These are phyloP conservation scores for Albugo candida DNA, from an alignment of 352 stramenopile genomes.

Conservation along the genomic window DNA sequence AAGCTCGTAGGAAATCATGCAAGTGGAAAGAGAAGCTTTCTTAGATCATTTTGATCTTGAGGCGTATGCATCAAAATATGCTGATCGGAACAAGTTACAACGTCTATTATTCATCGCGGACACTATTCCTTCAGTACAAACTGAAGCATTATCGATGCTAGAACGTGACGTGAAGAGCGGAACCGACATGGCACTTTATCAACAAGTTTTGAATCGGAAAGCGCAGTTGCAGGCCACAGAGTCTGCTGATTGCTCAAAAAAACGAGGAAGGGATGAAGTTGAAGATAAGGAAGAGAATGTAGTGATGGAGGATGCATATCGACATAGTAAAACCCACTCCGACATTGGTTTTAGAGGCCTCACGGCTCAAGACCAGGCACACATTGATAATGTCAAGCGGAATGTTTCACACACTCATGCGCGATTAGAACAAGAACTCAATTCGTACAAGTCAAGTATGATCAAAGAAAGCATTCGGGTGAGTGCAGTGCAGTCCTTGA, in stretches of 20 bases:
- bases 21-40: no score
- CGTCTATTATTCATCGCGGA: constrained; percentile 48
- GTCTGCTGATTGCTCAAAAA: no score
- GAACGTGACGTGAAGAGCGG: neutral
- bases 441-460: constrained; percentile 83
- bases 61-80: constrained; percentile 66
- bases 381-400: constrained; percentile 46
- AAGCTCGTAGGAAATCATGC: no score
- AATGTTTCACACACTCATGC: constrained; percentile 51
- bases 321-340: neutral
- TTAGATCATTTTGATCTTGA: constrained; percentile 49
- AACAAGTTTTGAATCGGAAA: constrained; percentile 13
- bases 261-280: neutral
- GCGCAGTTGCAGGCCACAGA: neutral
- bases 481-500: constrained; percentile 1
- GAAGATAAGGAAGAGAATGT: constrained; percentile 26
- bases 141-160: no score
- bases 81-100: constrained; percentile 49
- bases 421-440: constrained; percentile 71
- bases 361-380: constrained; percentile 12
- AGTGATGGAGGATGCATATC: constrained; percentile 26
- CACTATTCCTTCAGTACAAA: neutral
- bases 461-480: constrained; percentile 84
- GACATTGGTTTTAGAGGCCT: constrained; percentile 1
- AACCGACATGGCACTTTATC: neutral